Base-by-base conservation (phyloP, 345 rosid genomes). In the Ceriops tagal region DNA sequence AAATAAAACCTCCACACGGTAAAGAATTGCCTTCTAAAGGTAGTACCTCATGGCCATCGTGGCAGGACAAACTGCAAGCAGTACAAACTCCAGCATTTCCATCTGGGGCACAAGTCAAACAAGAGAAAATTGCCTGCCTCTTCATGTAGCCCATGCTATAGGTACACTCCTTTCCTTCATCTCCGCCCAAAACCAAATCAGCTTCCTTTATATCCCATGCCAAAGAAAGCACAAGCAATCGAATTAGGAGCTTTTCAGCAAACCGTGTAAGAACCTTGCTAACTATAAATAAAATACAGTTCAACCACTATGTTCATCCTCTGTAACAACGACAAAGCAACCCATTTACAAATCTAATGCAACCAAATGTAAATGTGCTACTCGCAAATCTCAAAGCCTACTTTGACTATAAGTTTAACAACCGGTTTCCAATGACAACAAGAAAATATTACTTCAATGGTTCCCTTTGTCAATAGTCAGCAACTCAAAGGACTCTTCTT, bases 131-230 rank as follows among this genome's bases (percentile, higher is more conserved):
- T 13, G 98, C 98, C 60, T 95, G 98, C 66, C 99, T 86, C 86
- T 89, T 92, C 90, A 90, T 80, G 77, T 90, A 92, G 52, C 98
- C 97, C 68, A 86, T 84, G 58, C 65, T 75, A 75, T 88, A 95
- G 56, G 99, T 92, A 78, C 99, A 95, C 73, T 88, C 97, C 70
- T 92, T 91, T 18, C 97, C 99, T 65, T 90, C 98, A 65, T 92
- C 99, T 49, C 97, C 99, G 64, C 99, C 99, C 92, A 95, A 71
- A 75, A 92, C 93, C 92, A 95, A 79, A 83, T 92, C 98, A 1
- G 93, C 97, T 72, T 88, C 93, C 99, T 95, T 82, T 20, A 66
- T 46, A 56, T 37, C 49, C 67, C 51, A 43, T 0, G 15, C 49
- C 49, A 43, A 43, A 43, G 18, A 43, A 39, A 43, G 3, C 49